These are phyloP conservation scores for Heimioporus punctisporus DNA, from an alignment of 1,284 basidiomycete species.

Conservation along the genomic window DNA sequence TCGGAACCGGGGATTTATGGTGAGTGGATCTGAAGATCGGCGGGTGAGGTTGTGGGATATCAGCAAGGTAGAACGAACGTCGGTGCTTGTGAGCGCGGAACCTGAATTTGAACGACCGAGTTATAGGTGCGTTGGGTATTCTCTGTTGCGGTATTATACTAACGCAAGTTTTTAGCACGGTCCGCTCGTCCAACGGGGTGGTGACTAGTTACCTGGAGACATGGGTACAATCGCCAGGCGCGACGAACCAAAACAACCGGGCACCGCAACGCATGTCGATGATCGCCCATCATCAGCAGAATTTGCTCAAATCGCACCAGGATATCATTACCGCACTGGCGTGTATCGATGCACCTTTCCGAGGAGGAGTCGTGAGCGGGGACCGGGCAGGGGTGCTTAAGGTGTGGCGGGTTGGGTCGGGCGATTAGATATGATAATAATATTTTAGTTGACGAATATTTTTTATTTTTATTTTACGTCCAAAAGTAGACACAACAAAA, in stretches of 20 bases:
- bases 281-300: constrained; percentile 81
- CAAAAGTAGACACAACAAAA: constrained; percentile 22
- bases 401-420: constrained; percentile 74
- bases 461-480: constrained; percentile 15
- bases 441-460: not conserved
- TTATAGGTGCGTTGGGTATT: constrained; percentile 57
- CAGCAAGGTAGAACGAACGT: constrained; percentile 67
- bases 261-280: constrained; percentile 75
- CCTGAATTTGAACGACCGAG: constrained; percentile 66
- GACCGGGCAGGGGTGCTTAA: constrained; percentile 83
- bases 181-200: constrained; percentile 38
- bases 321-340: constrained; percentile 83
- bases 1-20: constrained; percentile 66
- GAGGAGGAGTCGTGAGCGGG: constrained; percentile 85
- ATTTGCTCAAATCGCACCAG: constrained; percentile 76
- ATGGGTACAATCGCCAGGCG: constrained; percentile 50
- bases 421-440: constrained; percentile 38
- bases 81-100: constrained; percentile 73
- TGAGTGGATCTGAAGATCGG: constrained; percentile 84
- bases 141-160: not conserved
- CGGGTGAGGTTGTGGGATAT: constrained; percentile 87
- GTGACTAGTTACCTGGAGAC: constrained; percentile 63
- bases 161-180: constrained; percentile 21
- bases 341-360: constrained; percentile 86
- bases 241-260: constrained; percentile 57